Base-by-base conservation (phyloP, 495 filamentous ascomycete genomes). In the Penicillium alfredii region DNA sequence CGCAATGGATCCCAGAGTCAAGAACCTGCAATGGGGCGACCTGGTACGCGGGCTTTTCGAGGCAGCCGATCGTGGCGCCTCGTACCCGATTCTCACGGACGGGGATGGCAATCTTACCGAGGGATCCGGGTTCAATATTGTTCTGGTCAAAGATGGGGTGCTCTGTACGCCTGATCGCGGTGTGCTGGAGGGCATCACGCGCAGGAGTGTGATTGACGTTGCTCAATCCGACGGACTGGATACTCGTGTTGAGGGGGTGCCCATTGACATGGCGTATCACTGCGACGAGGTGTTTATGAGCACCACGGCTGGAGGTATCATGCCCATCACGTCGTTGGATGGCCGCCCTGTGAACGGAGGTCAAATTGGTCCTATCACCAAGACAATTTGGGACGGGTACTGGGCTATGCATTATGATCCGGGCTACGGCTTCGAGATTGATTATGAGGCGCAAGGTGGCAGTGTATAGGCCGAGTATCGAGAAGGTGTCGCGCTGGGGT, bases 11-110 rank as follows among this genome's bases (percentile, higher is more conserved):
- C 63, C 63, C 1, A 67, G 59, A 3, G 38, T 67, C 27, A 67
- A 67, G 49, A 67, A 67, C 23, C 39, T 66, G 35, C 63, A 66
- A 39, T 66, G 61, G 60, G 63, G 63, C 0, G 63, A 66, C 35
- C 35, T 66, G 37, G 49, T 42, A 5, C 63, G 61, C 0, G 63
- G 54, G 2, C 19, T 61, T 14, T 44, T 57, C 13, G 61, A 66
- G 35, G 55, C 55, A 4, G 11, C 28, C 1, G 55, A 55, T 30
- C 47, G 51, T 3, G 54, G 56, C 38, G 47, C 55, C 1, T 46
- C 33, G 4, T 62, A 64, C 31, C 58, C 60, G 2, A 61, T 66
- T 41, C 38, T 66, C 6, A 64, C 62, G 7, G 62, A 64, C 31
- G 60, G 62, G 2, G 60, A 66, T 25, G 31, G 49, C 2, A 49